Conservation (phyloP, 495 filamentous ascomycete species). For the Penicillium longicatenatum region DNA sequence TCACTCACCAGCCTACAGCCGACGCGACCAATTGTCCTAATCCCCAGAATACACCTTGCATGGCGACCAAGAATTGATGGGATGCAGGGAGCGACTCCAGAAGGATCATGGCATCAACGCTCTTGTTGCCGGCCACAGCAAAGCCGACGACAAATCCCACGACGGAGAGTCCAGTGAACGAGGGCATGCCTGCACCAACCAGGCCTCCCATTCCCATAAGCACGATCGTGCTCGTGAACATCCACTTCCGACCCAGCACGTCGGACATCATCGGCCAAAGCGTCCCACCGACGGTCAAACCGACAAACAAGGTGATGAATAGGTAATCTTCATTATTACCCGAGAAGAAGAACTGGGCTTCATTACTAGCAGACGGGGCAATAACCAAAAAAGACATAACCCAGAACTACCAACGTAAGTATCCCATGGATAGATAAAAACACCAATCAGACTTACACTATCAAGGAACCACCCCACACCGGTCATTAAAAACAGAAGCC, state of each 20-base stretch:
- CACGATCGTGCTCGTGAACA: constrained; percentile 30
- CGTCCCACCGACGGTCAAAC: constrained; percentile 23
- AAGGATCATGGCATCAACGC: constrained; percentile 22
- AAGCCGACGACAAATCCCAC: constrained; percentile 28
- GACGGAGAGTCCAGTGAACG: constrained; percentile 24
- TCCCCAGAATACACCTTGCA: constrained; percentile 25
- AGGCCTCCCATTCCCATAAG: constrained; percentile 28
- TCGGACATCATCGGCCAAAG: constrained; percentile 32
- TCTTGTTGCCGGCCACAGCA: constrained; percentile 26
- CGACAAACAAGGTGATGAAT: constrained; percentile 22
- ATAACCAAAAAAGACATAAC: constrained; percentile 18
- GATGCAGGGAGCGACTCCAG: constrained; percentile 27
- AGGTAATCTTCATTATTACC: constrained; percentile 18
- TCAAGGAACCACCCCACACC: constrained; percentile 69
- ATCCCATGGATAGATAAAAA: background rate
- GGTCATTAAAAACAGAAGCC: constrained; percentile 68
- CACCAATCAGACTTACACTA: constrained; percentile 32
- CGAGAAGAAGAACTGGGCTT: constrained; percentile 17
- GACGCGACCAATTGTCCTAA: constrained; percentile 24
- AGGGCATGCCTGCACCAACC: constrained; percentile 29
- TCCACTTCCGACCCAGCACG: constrained; percentile 22
- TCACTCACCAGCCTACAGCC: constrained; percentile 25
- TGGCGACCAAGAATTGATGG: constrained; percentile 22
- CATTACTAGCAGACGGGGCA: constrained; percentile 1
- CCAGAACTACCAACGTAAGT: constrained; percentile 14